Percentiles rank a stretch among this genome's conserved stretches.
Evolutionary conservation across 2,329 filamentous ascomycete species (phyloP).

Genomic region (Claviceps sp.): DNA sequence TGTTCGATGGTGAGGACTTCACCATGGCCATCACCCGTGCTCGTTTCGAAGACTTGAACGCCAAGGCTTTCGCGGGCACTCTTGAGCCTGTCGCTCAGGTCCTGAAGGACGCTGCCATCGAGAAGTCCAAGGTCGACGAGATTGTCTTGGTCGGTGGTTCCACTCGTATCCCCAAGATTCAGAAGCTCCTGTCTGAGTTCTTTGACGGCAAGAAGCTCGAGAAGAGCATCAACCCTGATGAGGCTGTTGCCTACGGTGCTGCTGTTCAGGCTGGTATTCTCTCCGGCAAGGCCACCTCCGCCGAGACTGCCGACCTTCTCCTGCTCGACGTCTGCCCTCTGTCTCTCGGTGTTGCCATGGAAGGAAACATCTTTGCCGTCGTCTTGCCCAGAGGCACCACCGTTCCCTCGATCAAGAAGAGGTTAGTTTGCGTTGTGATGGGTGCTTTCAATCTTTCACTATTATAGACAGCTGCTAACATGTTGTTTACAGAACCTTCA

Average conservation of each 20-base stretch:
- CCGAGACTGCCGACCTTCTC: conserved; percentile 86
- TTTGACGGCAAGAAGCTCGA: conserved; percentile 99
- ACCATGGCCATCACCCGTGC: conserved; percentile 95
- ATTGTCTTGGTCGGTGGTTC: conserved; percentile 98
- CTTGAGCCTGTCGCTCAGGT: conserved; percentile 94
- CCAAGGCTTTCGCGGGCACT: conserved; percentile 86
- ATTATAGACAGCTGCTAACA: not conserved
- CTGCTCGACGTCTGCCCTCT: conserved; percentile 94
- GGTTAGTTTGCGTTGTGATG: conserved; percentile 11
- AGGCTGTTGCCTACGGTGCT: conserved; percentile 97
- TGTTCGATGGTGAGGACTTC: conserved; percentile 97
- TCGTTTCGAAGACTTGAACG: conserved; percentile 97
- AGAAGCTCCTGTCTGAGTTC: conserved; percentile 98
- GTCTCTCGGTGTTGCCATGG: conserved; percentile 97
- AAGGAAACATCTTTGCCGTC: conserved; percentile 96
- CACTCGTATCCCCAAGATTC: conserved; percentile 96
- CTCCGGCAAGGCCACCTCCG: conserved; percentile 92
- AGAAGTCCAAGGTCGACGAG: conserved; percentile 90
- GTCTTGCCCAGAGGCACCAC: conserved; percentile 54
- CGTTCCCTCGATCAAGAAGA: conserved; percentile 64
- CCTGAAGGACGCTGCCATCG: conserved; percentile 77
- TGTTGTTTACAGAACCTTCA: conserved; percentile 49
- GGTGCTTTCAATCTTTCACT: not conserved
- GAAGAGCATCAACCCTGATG: conserved; percentile 99
- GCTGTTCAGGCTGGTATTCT: conserved; percentile 98